Percentiles rank a stretch among this genome's conserved stretches.
These are phyloP conservation scores for Lipomyces starkeyi DNA, from an alignment of 805 yeast genomes.

Conservation along the genomic window DNA sequence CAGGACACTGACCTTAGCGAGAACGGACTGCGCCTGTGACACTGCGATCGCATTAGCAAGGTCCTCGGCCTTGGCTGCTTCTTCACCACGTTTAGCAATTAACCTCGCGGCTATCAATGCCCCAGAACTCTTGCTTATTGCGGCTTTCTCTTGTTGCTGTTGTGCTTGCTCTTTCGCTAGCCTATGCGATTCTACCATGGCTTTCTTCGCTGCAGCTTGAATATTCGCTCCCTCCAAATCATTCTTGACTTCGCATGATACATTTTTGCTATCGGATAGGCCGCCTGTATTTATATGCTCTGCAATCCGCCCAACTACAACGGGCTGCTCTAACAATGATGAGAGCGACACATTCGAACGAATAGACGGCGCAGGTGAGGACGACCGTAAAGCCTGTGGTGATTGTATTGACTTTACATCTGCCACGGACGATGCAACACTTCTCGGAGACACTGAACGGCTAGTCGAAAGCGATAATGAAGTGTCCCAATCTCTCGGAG, in stretches of 20 bases:
- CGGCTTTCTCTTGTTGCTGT: not conserved
- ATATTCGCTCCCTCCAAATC: not conserved
- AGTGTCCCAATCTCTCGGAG: not conserved
- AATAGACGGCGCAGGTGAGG: conserved; percentile 2
- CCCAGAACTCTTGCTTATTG: not conserved
- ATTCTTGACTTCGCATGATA: not conserved
- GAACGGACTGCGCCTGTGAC: not conserved
- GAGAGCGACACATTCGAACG: conserved; percentile 2
- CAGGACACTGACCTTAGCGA: not conserved
- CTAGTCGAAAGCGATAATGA: not conserved
- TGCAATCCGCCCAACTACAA: not conserved
- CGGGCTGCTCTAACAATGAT: not conserved
- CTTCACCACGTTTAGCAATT: conserved; percentile 6
- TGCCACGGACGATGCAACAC: not conserved
- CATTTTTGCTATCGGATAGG: not conserved
- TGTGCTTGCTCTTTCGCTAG: not conserved
- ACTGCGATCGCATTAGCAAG: not conserved
- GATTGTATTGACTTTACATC: not conserved
- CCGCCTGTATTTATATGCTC: not conserved
- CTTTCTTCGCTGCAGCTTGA: not conserved
- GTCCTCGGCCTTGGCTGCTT: not conserved
- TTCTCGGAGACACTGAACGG: not conserved
- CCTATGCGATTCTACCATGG: not conserved
- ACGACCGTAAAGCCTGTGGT: not conserved
- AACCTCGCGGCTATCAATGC: conserved; percentile 7